Percentiles rank a stretch among this genome's conserved stretches.
phyloP scores from a whole-genome alignment of 2,329 filamentous ascomycete species.

The Fusarium pilosicola region DNA sequence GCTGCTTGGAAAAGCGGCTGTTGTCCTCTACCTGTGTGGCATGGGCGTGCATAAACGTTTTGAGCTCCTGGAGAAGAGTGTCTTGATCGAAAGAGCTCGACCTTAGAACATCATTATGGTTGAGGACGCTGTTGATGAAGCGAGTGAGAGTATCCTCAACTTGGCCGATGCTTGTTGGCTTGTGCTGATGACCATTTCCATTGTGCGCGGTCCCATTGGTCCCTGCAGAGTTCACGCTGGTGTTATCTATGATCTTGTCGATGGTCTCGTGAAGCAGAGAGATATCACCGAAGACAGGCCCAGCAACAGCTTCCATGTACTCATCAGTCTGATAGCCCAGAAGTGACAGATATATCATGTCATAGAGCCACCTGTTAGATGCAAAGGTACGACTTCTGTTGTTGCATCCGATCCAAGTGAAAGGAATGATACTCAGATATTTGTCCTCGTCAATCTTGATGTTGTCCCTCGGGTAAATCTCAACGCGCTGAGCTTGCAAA shows the following conservation, averaged over 20 bases:
- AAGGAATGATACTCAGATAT: background rate
- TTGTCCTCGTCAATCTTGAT: background rate
- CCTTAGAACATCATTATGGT: background rate
- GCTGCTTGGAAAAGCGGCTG: background rate
- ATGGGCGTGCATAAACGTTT: background rate
- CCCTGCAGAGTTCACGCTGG: rapidly evolving
- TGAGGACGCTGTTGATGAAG: background rate
- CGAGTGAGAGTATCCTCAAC: background rate
- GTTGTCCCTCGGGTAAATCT: background rate
- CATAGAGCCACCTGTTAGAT: background rate
- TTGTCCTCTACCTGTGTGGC: background rate
- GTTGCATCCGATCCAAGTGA: background rate
- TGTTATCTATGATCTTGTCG: background rate
- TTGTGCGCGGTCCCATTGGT: rapidly evolving
- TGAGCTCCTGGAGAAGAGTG: background rate
- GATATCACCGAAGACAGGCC: background rate
- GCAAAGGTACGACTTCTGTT: background rate
- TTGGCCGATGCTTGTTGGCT: background rate
- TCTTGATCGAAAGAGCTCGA: background rate
- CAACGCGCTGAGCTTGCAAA: background rate
- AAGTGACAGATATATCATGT: background rate
- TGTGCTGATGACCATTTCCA: background rate
- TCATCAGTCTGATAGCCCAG: background rate
- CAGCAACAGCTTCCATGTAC: background rate
- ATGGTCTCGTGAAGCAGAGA: background rate